Evolutionary conservation across 176 grass and related monocot genomes (phyloP), one percentile per base, ranked within the genome.

Genomic region (Carex scoparia): DNA sequence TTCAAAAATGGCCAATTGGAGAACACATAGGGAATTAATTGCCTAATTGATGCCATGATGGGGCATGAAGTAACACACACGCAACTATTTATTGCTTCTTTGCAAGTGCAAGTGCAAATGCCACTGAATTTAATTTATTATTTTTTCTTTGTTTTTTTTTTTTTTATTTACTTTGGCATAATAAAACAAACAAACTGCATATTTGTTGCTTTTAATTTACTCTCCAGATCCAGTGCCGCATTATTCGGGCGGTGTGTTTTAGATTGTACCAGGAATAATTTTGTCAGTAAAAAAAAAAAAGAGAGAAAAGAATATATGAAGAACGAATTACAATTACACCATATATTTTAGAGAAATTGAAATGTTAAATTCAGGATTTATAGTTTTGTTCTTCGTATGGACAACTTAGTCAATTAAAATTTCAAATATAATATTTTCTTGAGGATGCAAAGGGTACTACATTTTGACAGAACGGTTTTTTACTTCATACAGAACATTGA

Each of bases 251-350:
- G 71, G 46, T 54, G 71, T 14, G n/a, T 75, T 28, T 53, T 75
- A 56, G 72, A 77, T 75, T 75, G 71, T 53, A 75, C 70, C 42
- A 53, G 14, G 67, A 71, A 44, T 71, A 44, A 19, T 10, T 71
- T 42, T 46, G 5, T 71, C 7, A 44, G 10, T 49, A 49, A 49
- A 49, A 10, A 1, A 10, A 10, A 49, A 49, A 49, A 49, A 1
- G 0, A 49, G 46, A 49, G 46, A 10, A 49, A 49, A 9, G 1
- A 48, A 48, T 23, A 48, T 1, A 49, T 49, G 46, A 49, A 49
- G 1, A 49, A 49, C 9, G 1, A 49, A 49, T 2, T 49, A 49
- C 8, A 44, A 44, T 66, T 1, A 35, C 32, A 68, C 31, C 10
- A 13, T 15, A 1, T 14, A 69, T 69, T 69, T 38, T 2, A 69